These are phyloP conservation scores for Blastobotrys muscicola DNA, from an alignment of 805 yeast genomes.

Conservation along the genomic window DNA sequence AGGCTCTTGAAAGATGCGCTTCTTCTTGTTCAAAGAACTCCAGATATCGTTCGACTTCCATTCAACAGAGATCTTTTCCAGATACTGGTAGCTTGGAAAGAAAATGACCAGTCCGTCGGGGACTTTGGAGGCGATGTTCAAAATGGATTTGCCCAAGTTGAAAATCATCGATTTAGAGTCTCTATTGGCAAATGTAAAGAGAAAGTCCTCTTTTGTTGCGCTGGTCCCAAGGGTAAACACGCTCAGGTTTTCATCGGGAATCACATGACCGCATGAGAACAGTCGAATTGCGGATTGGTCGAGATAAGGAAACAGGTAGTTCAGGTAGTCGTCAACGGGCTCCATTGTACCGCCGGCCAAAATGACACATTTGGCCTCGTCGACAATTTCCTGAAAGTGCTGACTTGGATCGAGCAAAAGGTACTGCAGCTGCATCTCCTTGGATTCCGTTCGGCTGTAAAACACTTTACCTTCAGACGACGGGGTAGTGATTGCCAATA, in stretches of 20 bases:
- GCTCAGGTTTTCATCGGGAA: constrained; percentile 57
- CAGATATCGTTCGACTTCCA: constrained; percentile 41
- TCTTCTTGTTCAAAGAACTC: constrained; percentile 27
- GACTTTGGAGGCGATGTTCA: constrained; percentile 34
- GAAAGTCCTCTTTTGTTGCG: constrained; percentile 31
- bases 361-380: constrained; percentile 57
- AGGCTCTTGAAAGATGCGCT: constrained; percentile 45
- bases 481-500: constrained; percentile 61
- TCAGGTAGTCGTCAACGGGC: constrained; percentile 63
- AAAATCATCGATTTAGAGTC: constrained; percentile 36
- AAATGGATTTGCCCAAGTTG: constrained; percentile 42
- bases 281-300: constrained; percentile 33
- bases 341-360: constrained; percentile 96
- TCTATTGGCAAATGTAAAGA: constrained; percentile 64
- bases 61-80: constrained; percentile 37
- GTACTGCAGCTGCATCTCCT: constrained; percentile 42
- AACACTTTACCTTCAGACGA: constrained; percentile 71
- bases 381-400: constrained; percentile 55
- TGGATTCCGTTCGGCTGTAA: constrained; percentile 37
- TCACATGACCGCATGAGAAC: constrained; percentile 76
- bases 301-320: constrained; percentile 57
- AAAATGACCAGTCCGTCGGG: constrained; percentile 77
- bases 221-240: constrained; percentile 43
- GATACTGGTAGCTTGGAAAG: constrained; percentile 75
- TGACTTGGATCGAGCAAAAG: constrained; percentile 73